phyloP scores from a whole-genome alignment of 108 stramenopile genomes.

The Conticribra weissflogii region DNA sequence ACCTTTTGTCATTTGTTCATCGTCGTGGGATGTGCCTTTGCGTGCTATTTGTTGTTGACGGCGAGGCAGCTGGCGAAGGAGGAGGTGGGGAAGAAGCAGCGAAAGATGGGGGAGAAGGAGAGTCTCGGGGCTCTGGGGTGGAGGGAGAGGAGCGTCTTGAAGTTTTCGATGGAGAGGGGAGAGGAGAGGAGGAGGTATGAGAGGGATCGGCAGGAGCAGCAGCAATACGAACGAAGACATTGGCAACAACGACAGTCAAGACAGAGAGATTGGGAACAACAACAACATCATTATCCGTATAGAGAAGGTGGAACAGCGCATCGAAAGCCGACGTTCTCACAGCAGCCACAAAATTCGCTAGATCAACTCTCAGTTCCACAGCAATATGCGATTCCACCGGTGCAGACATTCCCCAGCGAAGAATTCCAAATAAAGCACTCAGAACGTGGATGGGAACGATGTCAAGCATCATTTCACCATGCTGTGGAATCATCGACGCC shows the following conservation, averaged over 20 bases:
- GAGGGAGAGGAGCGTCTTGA: too few species aligned
- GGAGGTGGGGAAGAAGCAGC: constrained; percentile 27
- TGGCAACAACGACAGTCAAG: background rate
- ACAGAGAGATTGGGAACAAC: too few species aligned
- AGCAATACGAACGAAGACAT: constrained; percentile 8
- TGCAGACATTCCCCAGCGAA: too few species aligned
- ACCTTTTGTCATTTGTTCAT: constrained; percentile 52
- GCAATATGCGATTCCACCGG: too few species aligned
- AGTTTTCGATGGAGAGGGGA: background rate
- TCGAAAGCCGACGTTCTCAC: too few species aligned
- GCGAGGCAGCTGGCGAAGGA: constrained; percentile 42
- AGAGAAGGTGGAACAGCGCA: too few species aligned
- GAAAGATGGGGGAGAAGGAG: constrained; percentile 20
- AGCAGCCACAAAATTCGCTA: too few species aligned
- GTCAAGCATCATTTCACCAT: constrained; percentile 8
- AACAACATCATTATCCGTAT: too few species aligned
- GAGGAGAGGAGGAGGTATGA: background rate
- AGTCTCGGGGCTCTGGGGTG: constrained; percentile 12
- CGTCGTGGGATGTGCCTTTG: constrained; percentile 46
- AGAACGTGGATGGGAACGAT: constrained; percentile 12
- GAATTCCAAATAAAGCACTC: too few species aligned
- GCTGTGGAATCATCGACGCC: constrained; percentile 11
- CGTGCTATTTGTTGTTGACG: constrained; percentile 47
- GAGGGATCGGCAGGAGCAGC: background rate
- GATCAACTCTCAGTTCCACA: too few species aligned